These are phyloP conservation scores for Takakia lepidozioides DNA, from an alignment of 225 moss, liverwort and hornwort genomes.

Conservation along the genomic window DNA sequence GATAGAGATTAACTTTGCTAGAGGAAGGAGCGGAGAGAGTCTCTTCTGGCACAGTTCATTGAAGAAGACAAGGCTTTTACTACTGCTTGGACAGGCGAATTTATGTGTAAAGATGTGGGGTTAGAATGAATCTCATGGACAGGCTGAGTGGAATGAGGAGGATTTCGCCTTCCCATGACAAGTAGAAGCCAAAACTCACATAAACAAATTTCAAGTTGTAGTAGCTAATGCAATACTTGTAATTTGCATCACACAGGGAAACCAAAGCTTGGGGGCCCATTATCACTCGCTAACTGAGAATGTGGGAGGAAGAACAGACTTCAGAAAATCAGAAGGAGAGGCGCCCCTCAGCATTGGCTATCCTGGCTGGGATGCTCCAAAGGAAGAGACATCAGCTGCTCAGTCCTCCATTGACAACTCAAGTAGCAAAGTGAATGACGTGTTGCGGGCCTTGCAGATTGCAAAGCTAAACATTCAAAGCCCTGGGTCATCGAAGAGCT, in stretches of 20 bases:
- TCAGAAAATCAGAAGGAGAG: constrained; percentile 18
- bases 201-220: no score
- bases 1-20: no score
- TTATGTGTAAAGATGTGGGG: no score
- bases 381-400: constrained; percentile 22
- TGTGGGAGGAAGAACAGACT: constrained; percentile 5
- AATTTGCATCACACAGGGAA: constrained; percentile 10
- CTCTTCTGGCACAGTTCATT: no score
- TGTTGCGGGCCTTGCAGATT: constrained; percentile 41
- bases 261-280: constrained; percentile 10
- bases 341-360: constrained; percentile 40
- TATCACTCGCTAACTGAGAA: constrained; percentile 6
- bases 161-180: no score
- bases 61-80: no score
- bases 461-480: constrained; percentile 50
- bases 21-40: no score
- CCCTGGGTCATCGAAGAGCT: constrained; percentile 8
- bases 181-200: no score
- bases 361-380: constrained; percentile 39
- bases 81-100: no score
- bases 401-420: constrained; percentile 15
- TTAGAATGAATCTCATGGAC: no score
- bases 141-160: no score
- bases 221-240: no score
- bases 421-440: constrained; percentile 34